Evolutionary conservation across 2,329 filamentous ascomycete genomes (phyloP), one percentile per base, ranked within the genome.

Genomic region (Tolypocladium ovalisporum): DNA sequence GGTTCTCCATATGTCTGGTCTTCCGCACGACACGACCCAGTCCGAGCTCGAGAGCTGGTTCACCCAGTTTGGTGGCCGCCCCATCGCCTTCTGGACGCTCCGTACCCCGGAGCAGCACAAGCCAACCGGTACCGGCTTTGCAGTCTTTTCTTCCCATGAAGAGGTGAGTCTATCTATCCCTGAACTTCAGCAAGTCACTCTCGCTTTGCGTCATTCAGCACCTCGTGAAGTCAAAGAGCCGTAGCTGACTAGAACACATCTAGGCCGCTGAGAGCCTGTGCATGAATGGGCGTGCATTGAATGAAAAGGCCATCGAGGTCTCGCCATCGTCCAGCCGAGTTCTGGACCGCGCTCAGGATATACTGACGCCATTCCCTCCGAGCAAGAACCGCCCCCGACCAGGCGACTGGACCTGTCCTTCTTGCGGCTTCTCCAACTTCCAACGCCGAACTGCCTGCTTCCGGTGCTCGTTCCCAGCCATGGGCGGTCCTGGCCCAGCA

Each of bases 1-100:
- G 76, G 93, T 99, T 42, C 83, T 99, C 57, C 94, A 99, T 74
- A 93, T 99, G 86, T 96, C 92, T 67, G 94, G 94, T 54, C 81
- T 99, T 55, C 94, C 94, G 51, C 94, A 99, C 71, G 94, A 99
- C 67, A 99, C 94, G 39, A 99, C 94, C 1, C 94, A 99, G 76
- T 97, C 93, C 4, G 94, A 99, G 76, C 82, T 99, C 29, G 94
- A 99, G 77, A 97, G 92, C 76, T 99, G 94, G 94, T 99, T 97
- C 71, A 99, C 94, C 35, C 94, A 99, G 74, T 99, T 96, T 70
- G 94, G 94, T 62, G 94, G 94, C 54, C 89, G 94, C 49, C 94
- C 94, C 35, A 99, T 99, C 75, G 94, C 94, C 24, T 99, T 99
- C 76, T 99, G 94, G 94, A 99, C 94, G 22, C 82, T 99, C 54